phyloP scores from a whole-genome alignment of 2,329 filamentous ascomycete species.

The Cladosporium sphaerospermum region DNA sequence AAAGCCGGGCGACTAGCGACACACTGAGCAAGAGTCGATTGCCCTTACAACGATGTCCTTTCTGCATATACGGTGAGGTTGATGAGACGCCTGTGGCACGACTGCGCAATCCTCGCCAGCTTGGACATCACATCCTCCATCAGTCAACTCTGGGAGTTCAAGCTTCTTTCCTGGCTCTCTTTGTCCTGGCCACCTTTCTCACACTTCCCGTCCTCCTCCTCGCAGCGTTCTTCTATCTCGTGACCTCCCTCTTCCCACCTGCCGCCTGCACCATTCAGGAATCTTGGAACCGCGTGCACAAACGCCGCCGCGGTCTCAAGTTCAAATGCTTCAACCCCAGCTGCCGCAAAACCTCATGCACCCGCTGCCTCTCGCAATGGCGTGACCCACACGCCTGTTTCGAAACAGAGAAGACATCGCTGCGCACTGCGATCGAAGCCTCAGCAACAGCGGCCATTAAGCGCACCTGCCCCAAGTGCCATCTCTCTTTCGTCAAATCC shows the following conservation, averaged over 20 bases:
- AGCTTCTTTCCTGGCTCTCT: constrained; percentile 40
- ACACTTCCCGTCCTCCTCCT: constrained; percentile 47
- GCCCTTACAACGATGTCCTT: constrained; percentile 77
- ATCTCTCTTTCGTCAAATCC: constrained; percentile 86
- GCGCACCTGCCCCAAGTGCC: constrained; percentile 86
- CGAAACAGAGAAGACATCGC: constrained; percentile 71
- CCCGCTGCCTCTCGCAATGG: constrained; percentile 78
- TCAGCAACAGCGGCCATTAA: constrained; percentile 93
- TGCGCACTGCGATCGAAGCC: constrained; percentile 84
- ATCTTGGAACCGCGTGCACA: constrained; percentile 57
- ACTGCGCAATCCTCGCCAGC: constrained; percentile 17
- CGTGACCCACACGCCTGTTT: constrained; percentile 84
- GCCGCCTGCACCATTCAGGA: constrained; percentile 14
- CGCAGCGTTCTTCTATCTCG: constrained; percentile 43
- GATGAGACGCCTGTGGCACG: constrained; percentile 45
- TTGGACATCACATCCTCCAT: constrained; percentile 21
- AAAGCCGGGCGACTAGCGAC: constrained; percentile 73
- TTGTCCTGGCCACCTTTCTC: constrained; percentile 20
- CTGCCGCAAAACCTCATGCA: constrained; percentile 69
- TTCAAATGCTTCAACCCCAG: constrained; percentile 68
- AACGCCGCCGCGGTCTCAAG: constrained; percentile 64
- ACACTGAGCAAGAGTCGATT: constrained; percentile 66
- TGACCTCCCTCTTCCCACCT: constrained; percentile 28
- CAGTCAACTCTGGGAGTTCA: constrained; percentile 35
- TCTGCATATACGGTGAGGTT: constrained; percentile 85